These are phyloP conservation scores for Pichia kudriavzevii DNA, from an alignment of 1,139 yeast species.

Conservation along the genomic window DNA sequence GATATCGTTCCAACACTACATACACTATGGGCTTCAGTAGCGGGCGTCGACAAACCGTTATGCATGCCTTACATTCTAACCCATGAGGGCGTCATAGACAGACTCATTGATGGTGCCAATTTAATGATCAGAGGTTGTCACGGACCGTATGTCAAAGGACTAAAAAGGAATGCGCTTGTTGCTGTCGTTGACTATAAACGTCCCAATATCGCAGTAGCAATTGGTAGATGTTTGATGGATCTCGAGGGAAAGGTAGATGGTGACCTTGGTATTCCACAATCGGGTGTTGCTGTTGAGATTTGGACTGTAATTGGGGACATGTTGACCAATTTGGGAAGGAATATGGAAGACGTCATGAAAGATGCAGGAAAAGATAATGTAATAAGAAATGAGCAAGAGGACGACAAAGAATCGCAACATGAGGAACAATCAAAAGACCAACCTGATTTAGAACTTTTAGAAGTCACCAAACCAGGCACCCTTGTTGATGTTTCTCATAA, in stretches of 20 bases:
- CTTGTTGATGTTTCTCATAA: too few species aligned
- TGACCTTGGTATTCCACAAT: conserved; percentile 34
- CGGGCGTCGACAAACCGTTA: too few species aligned
- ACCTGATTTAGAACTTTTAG: too few species aligned
- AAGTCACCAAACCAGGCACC: too few species aligned
- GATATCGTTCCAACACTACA: conserved; percentile 64
- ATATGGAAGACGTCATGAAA: conserved; percentile 18
- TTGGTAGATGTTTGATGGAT: conserved; percentile 60
- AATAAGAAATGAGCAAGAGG: conserved; percentile 1
- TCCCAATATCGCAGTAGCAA: conserved; percentile 65
- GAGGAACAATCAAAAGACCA: conserved; percentile 1
- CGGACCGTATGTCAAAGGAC: conserved; percentile 57
- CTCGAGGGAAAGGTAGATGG: conserved; percentile 28
- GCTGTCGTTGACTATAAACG: conserved; percentile 57
- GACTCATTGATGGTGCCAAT: conserved; percentile 70
- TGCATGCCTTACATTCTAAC: conserved; percentile 65
- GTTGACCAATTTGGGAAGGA: conserved; percentile 35
- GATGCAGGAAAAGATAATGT: conserved; percentile 2
- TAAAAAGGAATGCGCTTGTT: conserved; percentile 49
- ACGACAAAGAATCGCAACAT: conserved; percentile 2
- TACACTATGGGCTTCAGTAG: conserved; percentile 53
- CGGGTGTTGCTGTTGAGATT: conserved; percentile 64
- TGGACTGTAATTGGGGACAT: conserved; percentile 51
- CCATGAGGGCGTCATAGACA: conserved; percentile 62
- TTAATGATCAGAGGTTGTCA: conserved; percentile 87